phyloP scores from a whole-genome alignment of 2,329 filamentous ascomycete genomes.

The Cryphonectria naterciae region DNA sequence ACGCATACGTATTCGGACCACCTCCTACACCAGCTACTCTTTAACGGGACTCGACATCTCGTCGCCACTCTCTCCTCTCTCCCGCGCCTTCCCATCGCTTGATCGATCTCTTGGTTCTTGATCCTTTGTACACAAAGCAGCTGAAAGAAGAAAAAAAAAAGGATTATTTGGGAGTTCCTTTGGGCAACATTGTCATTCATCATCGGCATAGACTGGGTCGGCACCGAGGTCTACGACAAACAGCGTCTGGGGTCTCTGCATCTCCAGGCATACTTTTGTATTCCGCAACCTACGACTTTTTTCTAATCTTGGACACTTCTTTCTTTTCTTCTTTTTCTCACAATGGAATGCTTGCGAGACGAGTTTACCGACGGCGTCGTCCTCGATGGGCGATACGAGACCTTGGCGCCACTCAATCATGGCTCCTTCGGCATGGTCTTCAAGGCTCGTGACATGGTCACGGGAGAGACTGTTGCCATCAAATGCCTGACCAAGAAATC shows the following conservation, averaged over 20 bases:
- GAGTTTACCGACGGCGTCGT: slow-evolving; percentile 78
- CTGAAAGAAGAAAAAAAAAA: slow-evolving; percentile 21
- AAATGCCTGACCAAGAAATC: slow-evolving; percentile 91
- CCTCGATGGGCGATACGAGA: slow-evolving; percentile 87
- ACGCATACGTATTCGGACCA: background rate
- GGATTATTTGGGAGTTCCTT: slow-evolving; percentile 11
- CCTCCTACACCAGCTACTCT: background rate
- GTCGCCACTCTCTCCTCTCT: background rate
- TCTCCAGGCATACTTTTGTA: slow-evolving; percentile 33
- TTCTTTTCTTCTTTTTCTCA: slow-evolving; percentile 29
- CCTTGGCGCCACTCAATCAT: slow-evolving; percentile 93
- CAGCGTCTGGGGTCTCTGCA: slow-evolving; percentile 34
- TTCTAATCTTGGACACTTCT: slow-evolving; percentile 31
- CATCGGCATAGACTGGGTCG: slow-evolving; percentile 31
- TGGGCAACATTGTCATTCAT: slow-evolving; percentile 28
- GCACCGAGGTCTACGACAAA: slow-evolving; percentile 24
- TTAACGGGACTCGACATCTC: background rate
- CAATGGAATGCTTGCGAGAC: slow-evolving; percentile 85
- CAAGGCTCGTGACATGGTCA: slow-evolving; percentile 79
- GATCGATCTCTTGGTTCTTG: background rate
- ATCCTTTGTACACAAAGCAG: slow-evolving; percentile 23
- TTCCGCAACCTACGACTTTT: slow-evolving; percentile 33
- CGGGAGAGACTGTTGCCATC: slow-evolving; percentile 83
- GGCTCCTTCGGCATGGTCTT: slow-evolving; percentile 99
- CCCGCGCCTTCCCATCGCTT: slow-evolving; percentile 16